phyloP scores from a whole-genome alignment of 805 yeast genomes.

The Wickerhamiella azymoides region DNA sequence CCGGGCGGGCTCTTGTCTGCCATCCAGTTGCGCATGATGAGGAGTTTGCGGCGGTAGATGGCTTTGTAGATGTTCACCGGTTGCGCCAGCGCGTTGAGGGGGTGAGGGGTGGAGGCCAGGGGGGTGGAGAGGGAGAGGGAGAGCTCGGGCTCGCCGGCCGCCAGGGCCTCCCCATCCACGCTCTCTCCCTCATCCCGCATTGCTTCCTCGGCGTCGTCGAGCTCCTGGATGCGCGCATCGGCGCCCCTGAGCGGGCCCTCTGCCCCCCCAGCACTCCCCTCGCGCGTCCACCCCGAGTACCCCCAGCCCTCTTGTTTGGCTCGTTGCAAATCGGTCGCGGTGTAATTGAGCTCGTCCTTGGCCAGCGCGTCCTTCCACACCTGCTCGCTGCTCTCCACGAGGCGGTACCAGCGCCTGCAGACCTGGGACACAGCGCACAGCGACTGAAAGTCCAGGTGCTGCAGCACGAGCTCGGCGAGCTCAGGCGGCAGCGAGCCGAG shows the following conservation, averaged over 20 bases:
- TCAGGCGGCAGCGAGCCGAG: conserved; percentile 62
- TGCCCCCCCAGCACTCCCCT: neutral
- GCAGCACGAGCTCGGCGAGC: conserved; percentile 49
- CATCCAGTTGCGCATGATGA: conserved; percentile 66
- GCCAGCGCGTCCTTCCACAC: conserved; percentile 60
- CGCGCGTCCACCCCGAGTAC: conserved; percentile 22
- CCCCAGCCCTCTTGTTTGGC: conserved; percentile 25
- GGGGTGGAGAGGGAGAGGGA: too few relatives aligned
- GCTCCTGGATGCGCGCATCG: neutral
- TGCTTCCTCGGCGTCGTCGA: conserved; percentile 12
- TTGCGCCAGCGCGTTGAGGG: conserved; percentile 16
- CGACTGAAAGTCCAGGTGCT: conserved; percentile 48
- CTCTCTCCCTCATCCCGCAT: neutral
- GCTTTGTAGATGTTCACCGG: conserved; percentile 33
- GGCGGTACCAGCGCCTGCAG: conserved; percentile 51
- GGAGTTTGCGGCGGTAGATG: conserved; percentile 44
- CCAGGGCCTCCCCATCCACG: conserved; percentile 9
- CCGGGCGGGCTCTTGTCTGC: conserved; percentile 35
- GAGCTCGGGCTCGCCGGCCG: too few relatives aligned
- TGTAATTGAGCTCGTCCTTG: conserved; percentile 44
- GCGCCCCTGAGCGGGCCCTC: neutral
- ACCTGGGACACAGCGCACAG: conserved; percentile 50
- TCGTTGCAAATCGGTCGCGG: conserved; percentile 32
- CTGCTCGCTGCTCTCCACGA: conserved; percentile 44
- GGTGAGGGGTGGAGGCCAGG: neutral